Conservation (phyloP, 169 alveolate genomes). For the Amoebophrya sp. region DNA sequence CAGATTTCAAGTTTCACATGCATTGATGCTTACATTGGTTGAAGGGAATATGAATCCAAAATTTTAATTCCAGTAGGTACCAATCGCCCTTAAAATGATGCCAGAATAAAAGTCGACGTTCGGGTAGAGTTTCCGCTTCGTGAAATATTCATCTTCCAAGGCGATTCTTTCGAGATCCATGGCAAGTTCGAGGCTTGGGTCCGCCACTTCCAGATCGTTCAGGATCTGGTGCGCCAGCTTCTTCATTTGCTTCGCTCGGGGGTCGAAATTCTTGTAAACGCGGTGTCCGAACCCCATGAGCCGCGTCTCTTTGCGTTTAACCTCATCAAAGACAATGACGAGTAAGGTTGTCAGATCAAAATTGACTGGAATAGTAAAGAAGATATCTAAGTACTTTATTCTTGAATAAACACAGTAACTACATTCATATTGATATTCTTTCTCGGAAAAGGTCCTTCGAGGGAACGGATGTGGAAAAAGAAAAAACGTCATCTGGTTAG, state of each 20-base stretch:
- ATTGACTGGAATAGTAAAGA: no score
- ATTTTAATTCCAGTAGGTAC: conserved; percentile 64
- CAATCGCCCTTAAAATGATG: conserved; percentile 63
- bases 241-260: conserved; percentile 64
- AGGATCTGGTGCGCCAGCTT: conserved; percentile 63
- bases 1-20: no score
- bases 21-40: conserved; percentile 70
- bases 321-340: conserved; percentile 55
- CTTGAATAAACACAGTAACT: no score
- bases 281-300: conserved; percentile 86
- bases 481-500: conserved; percentile 61
- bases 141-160: conserved; percentile 68
- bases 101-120: conserved; percentile 85
- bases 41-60: conserved; percentile 75
- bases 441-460: no score
- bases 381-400: no score
- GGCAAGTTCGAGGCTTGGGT: conserved; percentile 59
- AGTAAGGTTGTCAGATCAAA: conserved; percentile 58
- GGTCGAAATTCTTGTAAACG: conserved; percentile 77
- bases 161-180: conserved; percentile 58
- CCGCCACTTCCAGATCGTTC: conserved; percentile 49
- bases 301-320: conserved; percentile 63
- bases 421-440: no score
- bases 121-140: conserved; percentile 72
- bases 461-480: no score